A percentile compares a stretch with the other conserved stretches of the same genome.
Evolutionary conservation across 2,329 filamentous ascomycete species (phyloP).

Genomic region (Chaetomiaceae sp.): DNA sequence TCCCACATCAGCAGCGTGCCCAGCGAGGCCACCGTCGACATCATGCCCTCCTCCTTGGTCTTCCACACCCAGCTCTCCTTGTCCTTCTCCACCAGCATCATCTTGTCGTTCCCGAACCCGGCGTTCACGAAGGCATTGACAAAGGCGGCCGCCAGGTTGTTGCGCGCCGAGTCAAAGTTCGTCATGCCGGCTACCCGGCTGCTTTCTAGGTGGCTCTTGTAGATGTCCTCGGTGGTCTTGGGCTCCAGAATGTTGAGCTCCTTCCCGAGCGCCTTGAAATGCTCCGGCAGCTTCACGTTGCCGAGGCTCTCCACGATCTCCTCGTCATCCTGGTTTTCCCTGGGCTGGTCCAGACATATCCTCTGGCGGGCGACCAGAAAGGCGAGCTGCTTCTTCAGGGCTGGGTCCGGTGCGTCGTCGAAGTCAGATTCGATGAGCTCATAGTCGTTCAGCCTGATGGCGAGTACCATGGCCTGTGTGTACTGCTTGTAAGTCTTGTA

Average conservation of each 20-base stretch:
- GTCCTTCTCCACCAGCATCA: conserved; percentile 88
- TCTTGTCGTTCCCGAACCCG: conserved; percentile 90
- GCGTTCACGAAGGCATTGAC: conserved; percentile 97
- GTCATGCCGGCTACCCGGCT: conserved; percentile 87
- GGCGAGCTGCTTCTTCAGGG: conserved; percentile 86
- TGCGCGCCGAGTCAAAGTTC: conserved; percentile 88
- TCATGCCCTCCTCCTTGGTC: conserved; percentile 96
- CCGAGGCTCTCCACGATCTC: conserved; percentile 77
- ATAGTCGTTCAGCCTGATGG: conserved; percentile 85
- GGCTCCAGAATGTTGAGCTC: conserved; percentile 96
- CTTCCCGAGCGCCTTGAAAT: conserved; percentile 91
- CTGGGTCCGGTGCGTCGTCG: conserved; percentile 69
- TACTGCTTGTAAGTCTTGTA: conserved; percentile 91
- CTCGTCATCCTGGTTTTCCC: conserved; percentile 60
- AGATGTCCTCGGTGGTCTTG: conserved; percentile 96
- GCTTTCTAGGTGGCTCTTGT: conserved; percentile 97
- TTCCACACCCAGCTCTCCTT: conserved; percentile 98
- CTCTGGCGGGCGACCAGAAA: conserved; percentile 89
- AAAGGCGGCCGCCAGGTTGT: conserved; percentile 92
- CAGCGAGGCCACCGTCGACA: conserved; percentile 89
- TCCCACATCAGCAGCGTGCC: conserved; percentile 93
- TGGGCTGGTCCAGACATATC: conserved; percentile 67
- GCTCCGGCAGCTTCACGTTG: conserved; percentile 80
- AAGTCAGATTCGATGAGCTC: conserved; percentile 79
- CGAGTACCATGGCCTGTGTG: conserved; percentile 87